Evolutionary conservation across 495 filamentous ascomycete genomes (phyloP).

Genomic region (Beverwykella pulmonaria): DNA sequence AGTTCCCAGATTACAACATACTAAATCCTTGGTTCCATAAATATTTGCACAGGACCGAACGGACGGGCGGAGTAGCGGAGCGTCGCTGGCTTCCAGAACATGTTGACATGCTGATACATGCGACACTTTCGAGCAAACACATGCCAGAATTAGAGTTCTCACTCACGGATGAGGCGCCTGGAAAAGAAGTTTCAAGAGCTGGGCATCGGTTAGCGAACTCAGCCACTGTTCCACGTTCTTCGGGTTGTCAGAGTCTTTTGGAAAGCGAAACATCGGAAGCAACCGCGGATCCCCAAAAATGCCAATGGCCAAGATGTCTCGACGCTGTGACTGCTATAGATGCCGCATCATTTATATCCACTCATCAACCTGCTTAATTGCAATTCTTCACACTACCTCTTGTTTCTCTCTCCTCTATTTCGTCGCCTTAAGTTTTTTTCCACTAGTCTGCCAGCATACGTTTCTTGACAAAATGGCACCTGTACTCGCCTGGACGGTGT

Average conservation of each 20-base stretch:
- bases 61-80: no score
- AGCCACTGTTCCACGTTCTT: not conserved
- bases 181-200: not conserved
- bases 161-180: not conserved
- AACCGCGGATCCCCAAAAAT: not conserved
- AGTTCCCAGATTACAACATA: no score
- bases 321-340: not conserved
- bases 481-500: conserved; percentile 49
- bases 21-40: no score
- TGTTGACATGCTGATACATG: no score
- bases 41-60: no score
- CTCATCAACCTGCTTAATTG: not conserved
- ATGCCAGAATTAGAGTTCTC: not conserved
- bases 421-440: not conserved
- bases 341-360: not conserved
- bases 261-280: conserved; percentile 4
- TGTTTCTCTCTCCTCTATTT: not conserved
- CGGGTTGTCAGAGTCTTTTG: conserved; percentile 2
- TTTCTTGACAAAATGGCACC: conserved; percentile 4
- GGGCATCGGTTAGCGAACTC: not conserved
- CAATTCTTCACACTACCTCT: not conserved
- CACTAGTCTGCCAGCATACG: not conserved
- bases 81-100: no score
- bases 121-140: no score
- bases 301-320: not conserved